Evolutionary conservation across 2,329 filamentous ascomycete genomes (phyloP).

Genomic region (Juglanconis sp.): DNA sequence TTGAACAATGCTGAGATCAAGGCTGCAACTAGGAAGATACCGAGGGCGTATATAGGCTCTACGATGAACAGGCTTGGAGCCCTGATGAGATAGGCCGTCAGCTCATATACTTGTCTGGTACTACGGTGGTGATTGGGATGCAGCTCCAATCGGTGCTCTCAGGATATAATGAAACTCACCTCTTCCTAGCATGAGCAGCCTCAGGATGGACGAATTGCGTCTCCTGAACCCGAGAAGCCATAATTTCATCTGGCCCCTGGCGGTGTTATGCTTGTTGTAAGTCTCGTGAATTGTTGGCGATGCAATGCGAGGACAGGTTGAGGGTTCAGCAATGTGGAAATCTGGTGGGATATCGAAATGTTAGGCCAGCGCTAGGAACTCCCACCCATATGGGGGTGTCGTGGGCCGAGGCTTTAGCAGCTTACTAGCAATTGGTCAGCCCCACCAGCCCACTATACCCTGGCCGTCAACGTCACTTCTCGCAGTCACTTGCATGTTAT

Average conservation of each 20-base stretch:
- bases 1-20: slow-evolving; percentile 74
- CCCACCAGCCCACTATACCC: neutral
- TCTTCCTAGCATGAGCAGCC: slow-evolving; percentile 50
- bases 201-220: slow-evolving; percentile 45
- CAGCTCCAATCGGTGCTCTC: neutral
- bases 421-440: neutral
- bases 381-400: too few species aligned
- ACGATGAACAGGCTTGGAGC: slow-evolving; percentile 58
- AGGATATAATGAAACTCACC: slow-evolving; percentile 31
- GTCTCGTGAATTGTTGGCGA: neutral
- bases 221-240: slow-evolving; percentile 20
- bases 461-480: slow-evolving; percentile 6
- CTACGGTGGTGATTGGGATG: neutral
- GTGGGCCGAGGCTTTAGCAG: neutral
- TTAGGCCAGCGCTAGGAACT: too few species aligned
- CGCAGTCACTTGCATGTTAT: neutral
- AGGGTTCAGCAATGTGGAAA: neutral
- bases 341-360: too few species aligned
- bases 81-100: slow-evolving; percentile 27
- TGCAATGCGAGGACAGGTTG: neutral
- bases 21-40: slow-evolving; percentile 72
- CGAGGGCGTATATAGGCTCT: slow-evolving; percentile 74
- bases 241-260: neutral
- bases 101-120: neutral
- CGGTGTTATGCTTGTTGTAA: neutral